Evolutionary conservation across 495 filamentous ascomycete species (phyloP).

Genomic region (Xylona heveae): DNA sequence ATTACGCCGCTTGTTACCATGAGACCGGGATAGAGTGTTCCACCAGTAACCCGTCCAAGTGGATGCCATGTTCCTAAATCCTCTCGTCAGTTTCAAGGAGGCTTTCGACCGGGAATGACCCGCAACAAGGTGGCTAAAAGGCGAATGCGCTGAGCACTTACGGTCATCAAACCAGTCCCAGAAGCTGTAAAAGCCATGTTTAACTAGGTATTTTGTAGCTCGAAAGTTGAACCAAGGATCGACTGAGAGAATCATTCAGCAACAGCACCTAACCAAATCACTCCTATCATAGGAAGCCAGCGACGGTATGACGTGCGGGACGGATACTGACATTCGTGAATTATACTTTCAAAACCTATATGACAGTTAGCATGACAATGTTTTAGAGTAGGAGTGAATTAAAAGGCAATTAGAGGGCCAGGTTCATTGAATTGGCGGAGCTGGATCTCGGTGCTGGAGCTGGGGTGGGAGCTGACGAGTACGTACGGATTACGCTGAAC

Average conservation of each 20-base stretch:
- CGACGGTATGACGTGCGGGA: conserved; percentile 1
- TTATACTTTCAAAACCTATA: conserved; percentile 93
- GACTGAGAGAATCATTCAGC: conserved; percentile 31
- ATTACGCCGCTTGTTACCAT: conserved; percentile 98
- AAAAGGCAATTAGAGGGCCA: not conserved
- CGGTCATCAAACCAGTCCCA: conserved; percentile 99
- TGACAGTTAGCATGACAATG: conserved; percentile 14
- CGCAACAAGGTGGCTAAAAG: no score
- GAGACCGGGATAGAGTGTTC: conserved; percentile 91
- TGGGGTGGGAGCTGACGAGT: not conserved
- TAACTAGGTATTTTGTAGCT: conserved; percentile 90
- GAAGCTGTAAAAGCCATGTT: conserved; percentile 95
- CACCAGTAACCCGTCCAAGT: conserved; percentile 93
- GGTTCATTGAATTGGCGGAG: conserved; percentile 3
- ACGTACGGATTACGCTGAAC: conserved; percentile 93
- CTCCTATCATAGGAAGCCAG: not conserved
- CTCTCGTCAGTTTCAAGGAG: conserved; percentile 4
- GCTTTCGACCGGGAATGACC: conserved; percentile 1
- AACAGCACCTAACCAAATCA: conserved; percentile 5
- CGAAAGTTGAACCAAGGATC: conserved; percentile 99
- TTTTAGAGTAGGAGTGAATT: not conserved
- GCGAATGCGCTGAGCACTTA: conserved; percentile 18
- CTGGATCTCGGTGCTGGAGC: not conserved
- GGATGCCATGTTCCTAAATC: conserved; percentile 87
- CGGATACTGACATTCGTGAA: conserved; percentile 78